A percentile compares a stretch with the other conserved stretches of the same genome.
Evolutionary conservation across 2,329 filamentous ascomycete species (phyloP).

Genomic region (Claviceps arundinis): DNA sequence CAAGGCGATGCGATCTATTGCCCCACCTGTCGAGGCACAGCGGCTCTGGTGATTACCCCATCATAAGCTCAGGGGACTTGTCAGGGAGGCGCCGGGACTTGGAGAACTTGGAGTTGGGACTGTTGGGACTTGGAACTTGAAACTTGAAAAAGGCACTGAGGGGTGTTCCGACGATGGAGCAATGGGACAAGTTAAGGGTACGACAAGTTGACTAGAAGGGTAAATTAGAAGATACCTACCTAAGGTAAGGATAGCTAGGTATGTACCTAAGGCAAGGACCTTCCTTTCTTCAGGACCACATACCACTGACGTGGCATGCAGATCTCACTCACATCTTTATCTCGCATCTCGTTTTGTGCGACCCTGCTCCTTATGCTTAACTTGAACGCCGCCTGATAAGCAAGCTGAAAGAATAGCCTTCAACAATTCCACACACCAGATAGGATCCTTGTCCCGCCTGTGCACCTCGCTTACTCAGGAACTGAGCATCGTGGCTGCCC

Average conservation of each 20-base stretch:
- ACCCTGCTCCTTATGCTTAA: conserved; percentile 1
- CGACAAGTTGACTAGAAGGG: background rate
- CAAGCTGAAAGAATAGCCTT: background rate
- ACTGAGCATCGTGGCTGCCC: background rate
- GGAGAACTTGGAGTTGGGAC: background rate
- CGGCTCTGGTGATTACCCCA: background rate
- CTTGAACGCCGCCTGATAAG: background rate
- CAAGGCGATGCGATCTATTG: background rate
- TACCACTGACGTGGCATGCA: background rate
- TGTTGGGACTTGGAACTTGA: too few relatives aligned
- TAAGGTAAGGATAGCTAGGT: too few relatives aligned
- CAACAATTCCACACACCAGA: background rate
- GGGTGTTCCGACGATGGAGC: background rate
- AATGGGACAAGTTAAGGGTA: background rate
- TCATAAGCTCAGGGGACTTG: background rate
- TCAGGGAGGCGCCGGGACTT: background rate
- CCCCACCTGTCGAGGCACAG: background rate
- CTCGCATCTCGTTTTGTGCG: background rate
- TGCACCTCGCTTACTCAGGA: too few relatives aligned
- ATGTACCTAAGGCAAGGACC: background rate
- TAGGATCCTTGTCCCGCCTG: too few relatives aligned
- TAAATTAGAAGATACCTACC: background rate
- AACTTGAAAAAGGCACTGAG: background rate
- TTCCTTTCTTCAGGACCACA: background rate
- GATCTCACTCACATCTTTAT: background rate